These are phyloP conservation scores for Cutaneotrichosporon cutaneum DNA, from an alignment of 1,284 basidiomycete genomes.

Conservation along the genomic window DNA sequence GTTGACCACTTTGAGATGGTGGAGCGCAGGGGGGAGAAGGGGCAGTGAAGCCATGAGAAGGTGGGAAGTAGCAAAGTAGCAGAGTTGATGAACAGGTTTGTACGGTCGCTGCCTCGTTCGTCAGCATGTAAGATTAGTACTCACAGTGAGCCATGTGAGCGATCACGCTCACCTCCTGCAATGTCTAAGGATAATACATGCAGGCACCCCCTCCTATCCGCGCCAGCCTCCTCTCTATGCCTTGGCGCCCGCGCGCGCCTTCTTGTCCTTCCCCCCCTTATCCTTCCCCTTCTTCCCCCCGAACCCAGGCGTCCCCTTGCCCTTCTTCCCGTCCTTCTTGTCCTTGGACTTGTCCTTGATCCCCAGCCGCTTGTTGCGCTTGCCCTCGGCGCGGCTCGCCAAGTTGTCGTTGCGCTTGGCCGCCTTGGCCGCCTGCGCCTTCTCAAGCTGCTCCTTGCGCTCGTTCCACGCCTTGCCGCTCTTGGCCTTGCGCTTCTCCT, in stretches of 20 bases:
- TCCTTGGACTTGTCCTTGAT: slow-evolving; percentile 56
- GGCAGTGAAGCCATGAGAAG: too few species aligned
- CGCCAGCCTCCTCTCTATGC: background rate
- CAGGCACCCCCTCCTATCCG: background rate
- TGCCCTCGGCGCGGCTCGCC: slow-evolving; percentile 71
- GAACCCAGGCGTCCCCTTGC: background rate
- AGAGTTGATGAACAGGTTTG: too few species aligned
- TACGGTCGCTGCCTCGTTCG: too few species aligned
- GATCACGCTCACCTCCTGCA: too few species aligned
- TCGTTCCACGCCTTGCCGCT: slow-evolving; percentile 81
- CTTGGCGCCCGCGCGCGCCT: slow-evolving; percentile 4
- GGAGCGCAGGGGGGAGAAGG: too few species aligned
- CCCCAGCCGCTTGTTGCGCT: slow-evolving; percentile 71
- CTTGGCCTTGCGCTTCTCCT: slow-evolving; percentile 82
- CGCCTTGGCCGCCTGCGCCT: slow-evolving; percentile 73
- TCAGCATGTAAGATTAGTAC: too few species aligned
- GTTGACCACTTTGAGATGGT: too few species aligned
- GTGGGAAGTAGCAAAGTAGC: too few species aligned
- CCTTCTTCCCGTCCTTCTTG: background rate
- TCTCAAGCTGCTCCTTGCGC: slow-evolving; percentile 70
- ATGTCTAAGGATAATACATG: slow-evolving; percentile 8
- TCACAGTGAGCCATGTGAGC: too few species aligned
- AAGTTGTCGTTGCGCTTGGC: slow-evolving; percentile 89
- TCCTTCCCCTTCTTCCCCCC: background rate
- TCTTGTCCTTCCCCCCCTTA: slow-evolving; percentile 4